Percentiles rank a stretch among this genome's conserved stretches.
Evolutionary conservation across 345 rosid genomes (phyloP).

Genomic region (Eucalyptus regnans): DNA sequence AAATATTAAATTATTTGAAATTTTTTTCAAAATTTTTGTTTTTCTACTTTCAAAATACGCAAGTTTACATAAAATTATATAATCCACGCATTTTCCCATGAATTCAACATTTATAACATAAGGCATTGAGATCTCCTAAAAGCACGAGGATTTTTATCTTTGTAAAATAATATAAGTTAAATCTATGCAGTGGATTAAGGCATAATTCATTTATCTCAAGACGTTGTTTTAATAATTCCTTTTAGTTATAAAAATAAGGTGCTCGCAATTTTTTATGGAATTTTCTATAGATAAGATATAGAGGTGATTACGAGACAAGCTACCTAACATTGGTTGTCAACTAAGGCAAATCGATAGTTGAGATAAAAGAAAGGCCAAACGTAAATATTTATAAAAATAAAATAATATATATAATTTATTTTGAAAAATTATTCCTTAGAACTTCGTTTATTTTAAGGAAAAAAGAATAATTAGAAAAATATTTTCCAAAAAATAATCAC

Average conservation of each 20-base stretch:
- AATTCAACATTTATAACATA: background rate
- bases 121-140: background rate
- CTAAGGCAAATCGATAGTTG: fast-evolving
- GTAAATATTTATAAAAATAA: background rate
- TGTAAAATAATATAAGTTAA: background rate
- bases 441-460: fast-evolving
- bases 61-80: background rate
- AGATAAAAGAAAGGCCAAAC: background rate
- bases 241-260: background rate
- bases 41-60: background rate
- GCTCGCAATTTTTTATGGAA: background rate
- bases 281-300: fast-evolving
- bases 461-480: background rate
- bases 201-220: background rate
- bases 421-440: background rate
- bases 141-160: fast-evolving
- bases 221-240: background rate
- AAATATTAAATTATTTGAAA: background rate
- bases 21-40: background rate
- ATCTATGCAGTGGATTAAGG: background rate
- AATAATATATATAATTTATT: background rate
- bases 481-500: fast-evolving
- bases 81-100: background rate
- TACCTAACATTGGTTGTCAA: fast-evolving
- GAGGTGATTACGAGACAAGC: background rate